A percentile compares a stretch with the other conserved stretches of the same genome.
phyloP scores from a whole-genome alignment of 1,284 basidiomycete genomes.

The Cutaneotrichosporon daszewskae region DNA sequence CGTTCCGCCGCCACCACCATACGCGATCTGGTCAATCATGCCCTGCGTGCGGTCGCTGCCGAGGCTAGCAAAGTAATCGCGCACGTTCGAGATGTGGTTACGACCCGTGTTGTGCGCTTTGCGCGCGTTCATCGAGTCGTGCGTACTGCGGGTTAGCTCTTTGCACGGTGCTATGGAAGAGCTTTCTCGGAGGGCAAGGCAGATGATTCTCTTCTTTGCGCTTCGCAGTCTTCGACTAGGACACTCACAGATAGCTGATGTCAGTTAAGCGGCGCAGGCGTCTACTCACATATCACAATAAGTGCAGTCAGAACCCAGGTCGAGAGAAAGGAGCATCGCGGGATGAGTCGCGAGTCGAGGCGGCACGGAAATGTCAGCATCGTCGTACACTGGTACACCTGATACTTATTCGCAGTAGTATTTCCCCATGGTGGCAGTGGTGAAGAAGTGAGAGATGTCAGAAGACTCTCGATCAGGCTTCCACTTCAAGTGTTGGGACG shows the following conservation, averaged over 20 bases:
- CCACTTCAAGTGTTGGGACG: background rate
- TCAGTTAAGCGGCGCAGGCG: background rate
- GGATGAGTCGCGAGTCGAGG: background rate
- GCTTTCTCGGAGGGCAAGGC: too few relatives aligned
- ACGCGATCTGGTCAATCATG: conserved; percentile 93
- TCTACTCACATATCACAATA: conserved; percentile 38
- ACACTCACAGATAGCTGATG: conserved; percentile 54
- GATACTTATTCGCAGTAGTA: conserved; percentile 64
- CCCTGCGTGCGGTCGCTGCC: conserved; percentile 94
- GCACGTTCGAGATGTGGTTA: conserved; percentile 92
- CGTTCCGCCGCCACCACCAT: conserved; percentile 59
- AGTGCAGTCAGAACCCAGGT: conserved; percentile 9
- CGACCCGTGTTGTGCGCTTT: conserved; percentile 97
- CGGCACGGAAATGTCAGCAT: conserved; percentile 8
- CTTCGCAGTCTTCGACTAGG: too few relatives aligned
- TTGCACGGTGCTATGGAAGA: background rate
- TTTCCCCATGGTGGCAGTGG: conserved; percentile 33
- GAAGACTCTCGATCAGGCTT: background rate
- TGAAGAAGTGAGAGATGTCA: conserved; percentile 4
- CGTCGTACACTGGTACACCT: background rate
- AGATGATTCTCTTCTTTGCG: too few relatives aligned
- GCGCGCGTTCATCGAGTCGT: conserved; percentile 57
- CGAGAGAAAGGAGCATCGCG: background rate
- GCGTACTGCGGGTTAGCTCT: conserved; percentile 21
- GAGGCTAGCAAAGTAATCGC: conserved; percentile 93